Evolutionary conservation across 78 protist genomes (phyloP), one percentile per base, ranked within the genome.

Genomic region (Speleostelium caveatum): DNA sequence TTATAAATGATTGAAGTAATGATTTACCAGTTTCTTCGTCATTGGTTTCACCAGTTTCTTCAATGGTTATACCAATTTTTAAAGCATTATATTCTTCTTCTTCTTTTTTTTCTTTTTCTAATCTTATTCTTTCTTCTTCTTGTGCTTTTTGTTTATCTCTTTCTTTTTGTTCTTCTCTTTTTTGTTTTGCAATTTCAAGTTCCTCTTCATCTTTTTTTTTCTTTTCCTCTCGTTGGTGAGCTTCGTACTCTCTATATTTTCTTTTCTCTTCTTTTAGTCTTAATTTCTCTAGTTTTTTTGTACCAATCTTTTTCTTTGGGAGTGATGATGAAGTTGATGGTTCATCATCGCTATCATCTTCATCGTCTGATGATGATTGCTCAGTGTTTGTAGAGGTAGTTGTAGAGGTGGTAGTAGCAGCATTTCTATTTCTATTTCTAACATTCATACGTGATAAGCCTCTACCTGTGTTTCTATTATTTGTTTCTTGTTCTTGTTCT

Each of bases 231-330:
- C 91, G 41, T 22, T 39, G 10, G 38, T 79, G 69, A 51, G 51
- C 75, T 75, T 59, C 53, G 42, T 67, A 67, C 35, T 94, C 96
- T 60, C 88, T 68, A 16, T 85, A 51, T 45, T 53, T 75, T 68
- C 55, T 94, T 63, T 78, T 86, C 42, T 86, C 94, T 55, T 88
- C 94, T 55, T 94, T 94, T 45, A 26, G 2, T 30, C 55, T 85
- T 30, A 88, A 45, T 53, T 87, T 94, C n/a, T 78, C 94, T 22
- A 76, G 26, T 63, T 86, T 94, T 41, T 87, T 94, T 19, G 75
- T 87, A 26, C 96, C 91, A 14, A 79, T 42, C 55, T 83, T 83
- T n/a, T 83, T 83, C 26, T 53, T 51, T 59, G 65, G 7, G 3
- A 8, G 36, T 33, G 66, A n/a, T 2, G 17, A 45, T 35, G 32